Evolutionary conservation across 1,139 yeast species (phyloP).

Genomic region (Sporopachydermia cereana): DNA sequence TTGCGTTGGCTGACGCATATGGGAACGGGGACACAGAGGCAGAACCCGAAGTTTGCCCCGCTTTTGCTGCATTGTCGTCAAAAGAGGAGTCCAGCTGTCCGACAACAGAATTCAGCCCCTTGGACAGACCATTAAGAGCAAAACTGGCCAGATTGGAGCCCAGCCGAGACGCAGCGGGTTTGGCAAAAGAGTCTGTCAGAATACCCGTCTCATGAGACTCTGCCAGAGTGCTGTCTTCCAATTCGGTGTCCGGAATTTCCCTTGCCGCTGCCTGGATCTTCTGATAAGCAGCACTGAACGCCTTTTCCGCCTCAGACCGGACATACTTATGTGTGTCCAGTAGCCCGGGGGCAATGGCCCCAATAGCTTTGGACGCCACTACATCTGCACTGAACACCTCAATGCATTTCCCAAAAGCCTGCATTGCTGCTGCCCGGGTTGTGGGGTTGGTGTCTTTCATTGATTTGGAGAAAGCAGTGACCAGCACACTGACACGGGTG

Average conservation of each 20-base stretch:
- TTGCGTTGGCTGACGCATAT: constrained; percentile 1
- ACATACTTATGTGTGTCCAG: constrained; percentile 66
- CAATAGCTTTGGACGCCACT: constrained; percentile 71
- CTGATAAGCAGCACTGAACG: constrained; percentile 53
- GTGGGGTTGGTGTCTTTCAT: constrained; percentile 72
- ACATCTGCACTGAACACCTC: constrained; percentile 64
- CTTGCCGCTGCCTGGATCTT: constrained; percentile 56
- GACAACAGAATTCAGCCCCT: constrained; percentile 3
- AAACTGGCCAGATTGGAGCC: not conserved
- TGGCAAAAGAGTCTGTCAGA: constrained; percentile 14
- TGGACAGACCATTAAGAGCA: not conserved
- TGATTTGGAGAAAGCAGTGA: constrained; percentile 80
- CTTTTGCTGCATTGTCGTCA: constrained; percentile 9
- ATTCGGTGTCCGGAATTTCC: constrained; percentile 38
- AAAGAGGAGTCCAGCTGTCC: constrained; percentile 3
- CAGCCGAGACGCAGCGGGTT: not conserved
- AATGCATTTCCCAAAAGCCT: constrained; percentile 57
- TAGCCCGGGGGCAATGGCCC: constrained; percentile 74
- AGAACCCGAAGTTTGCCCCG: constrained; percentile 11
- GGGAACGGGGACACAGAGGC: constrained; percentile 7
- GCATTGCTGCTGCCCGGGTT: constrained; percentile 65
- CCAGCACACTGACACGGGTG: constrained; percentile 42
- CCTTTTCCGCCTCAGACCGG: constrained; percentile 55
- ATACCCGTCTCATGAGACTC: constrained; percentile 17
- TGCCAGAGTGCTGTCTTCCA: constrained; percentile 18